Evolutionary conservation across 2,329 filamentous ascomycete species (phyloP).

Genomic region (Bipolaris cookei): DNA sequence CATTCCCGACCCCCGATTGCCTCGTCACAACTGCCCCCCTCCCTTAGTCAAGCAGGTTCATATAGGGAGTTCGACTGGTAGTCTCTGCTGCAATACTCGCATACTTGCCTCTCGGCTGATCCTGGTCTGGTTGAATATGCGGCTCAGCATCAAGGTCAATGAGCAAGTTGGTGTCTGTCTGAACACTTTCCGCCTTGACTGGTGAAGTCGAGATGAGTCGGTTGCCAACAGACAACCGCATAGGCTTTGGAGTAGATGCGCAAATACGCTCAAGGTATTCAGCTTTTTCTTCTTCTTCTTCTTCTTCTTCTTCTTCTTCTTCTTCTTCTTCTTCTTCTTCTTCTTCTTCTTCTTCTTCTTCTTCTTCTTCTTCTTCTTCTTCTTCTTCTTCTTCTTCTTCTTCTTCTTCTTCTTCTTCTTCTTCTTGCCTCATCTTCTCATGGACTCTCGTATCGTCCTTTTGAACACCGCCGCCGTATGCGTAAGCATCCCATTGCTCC

Average conservation of each 20-base stretch:
- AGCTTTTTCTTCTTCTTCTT: conserved; percentile 23
- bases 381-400: no score
- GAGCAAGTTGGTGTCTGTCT: conserved; percentile 24
- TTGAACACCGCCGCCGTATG: conserved; percentile 16
- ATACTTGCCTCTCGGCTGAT: conserved; percentile 1
- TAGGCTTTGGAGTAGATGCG: background rate
- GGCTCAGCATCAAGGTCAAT: conserved; percentile 24
- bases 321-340: no score
- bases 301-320: no score
- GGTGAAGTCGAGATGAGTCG: conserved; percentile 29
- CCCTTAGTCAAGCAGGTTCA: conserved; percentile 25
- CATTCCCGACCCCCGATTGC: background rate
- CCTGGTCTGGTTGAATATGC: background rate
- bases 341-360: no score
- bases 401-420: no score
- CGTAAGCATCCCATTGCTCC: conserved; percentile 18
- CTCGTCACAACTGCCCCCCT: background rate
- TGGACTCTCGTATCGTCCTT: conserved; percentile 29
- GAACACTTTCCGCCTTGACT: conserved; percentile 9
- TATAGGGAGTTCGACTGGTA: background rate
- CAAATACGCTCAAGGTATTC: conserved; percentile 15
- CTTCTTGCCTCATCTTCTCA: conserved; percentile 20
- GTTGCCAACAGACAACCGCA: background rate
- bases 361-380: no score
- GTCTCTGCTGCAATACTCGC: conserved; percentile 3